Base-by-base conservation (phyloP, 2,329 filamentous ascomycete species). In the Arthroderma sp. region DNA sequence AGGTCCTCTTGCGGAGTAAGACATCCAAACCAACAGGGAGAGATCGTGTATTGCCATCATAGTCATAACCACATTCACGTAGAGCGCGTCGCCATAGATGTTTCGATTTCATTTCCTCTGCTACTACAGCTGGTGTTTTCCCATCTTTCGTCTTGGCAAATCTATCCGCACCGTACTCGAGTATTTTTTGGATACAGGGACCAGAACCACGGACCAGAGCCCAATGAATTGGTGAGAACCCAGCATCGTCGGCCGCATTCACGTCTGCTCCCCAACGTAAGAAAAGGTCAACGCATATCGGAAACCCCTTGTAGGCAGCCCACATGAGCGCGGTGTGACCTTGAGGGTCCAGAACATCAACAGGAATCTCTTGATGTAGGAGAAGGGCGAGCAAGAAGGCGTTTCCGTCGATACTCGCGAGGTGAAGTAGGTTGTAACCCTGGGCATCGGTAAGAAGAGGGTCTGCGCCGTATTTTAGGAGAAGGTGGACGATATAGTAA, bases 291-390 rank as follows among this genome's bases (percentile, higher is more conserved):
- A 96, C 89, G 55, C 86, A 94, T 39, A 83, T 80, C 0, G 89
- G 85, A 60, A 82, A 95, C 32, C 93, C 91, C 65, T 98, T 98
- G 70, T 98, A 98, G 10, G 89, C 89, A 11, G 91, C 86, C 91
- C 91, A 98, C 91, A 98, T 98, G 49, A 98, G 73, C 49, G 82
- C 83, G 1, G 91, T 96, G 64, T 98, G 93, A 4, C 88, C 86
- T 60, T 87, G 89, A 42, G 78, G 78, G 65, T 98, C 91, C 43
- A 82, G 74, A 4, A 91, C 83, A 60, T 98, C 91, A 49, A 98
- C 86, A 10, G 87, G 85, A 48, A 98, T 91, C 58, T 91, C 87
- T 59, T 95, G 88, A 66, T 98, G 91, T 27, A 98, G 75, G 5
- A 98, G 77, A 1, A 98, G 75, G 41, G 88, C 80, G 29, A 98